Evolutionary conservation across 305 asterid genomes (phyloP).

Genomic region (Rubia tinctorum): DNA sequence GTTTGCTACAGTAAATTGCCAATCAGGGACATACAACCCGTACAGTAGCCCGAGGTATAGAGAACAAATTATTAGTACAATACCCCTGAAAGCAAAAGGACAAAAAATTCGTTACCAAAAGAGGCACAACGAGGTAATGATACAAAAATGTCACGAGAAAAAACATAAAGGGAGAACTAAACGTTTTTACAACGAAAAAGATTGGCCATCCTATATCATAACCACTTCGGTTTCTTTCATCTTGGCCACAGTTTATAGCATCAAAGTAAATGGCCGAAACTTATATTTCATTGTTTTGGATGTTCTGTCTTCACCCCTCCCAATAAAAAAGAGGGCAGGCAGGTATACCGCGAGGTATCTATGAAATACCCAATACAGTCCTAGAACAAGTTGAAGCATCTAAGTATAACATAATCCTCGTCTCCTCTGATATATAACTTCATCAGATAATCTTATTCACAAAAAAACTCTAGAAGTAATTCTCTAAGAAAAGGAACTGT

Average conservation of each 20-base stretch:
- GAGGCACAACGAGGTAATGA: not conserved
- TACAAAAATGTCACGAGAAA: not conserved
- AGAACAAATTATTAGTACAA: conserved; percentile 39
- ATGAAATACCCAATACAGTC: not conserved
- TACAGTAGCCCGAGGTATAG: conserved; percentile 52
- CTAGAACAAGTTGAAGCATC: conserved; percentile 1
- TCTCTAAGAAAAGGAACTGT: not conserved
- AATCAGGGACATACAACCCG: conserved; percentile 74
- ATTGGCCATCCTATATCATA: not conserved
- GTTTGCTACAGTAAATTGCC: conserved; percentile 49
- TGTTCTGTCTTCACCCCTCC: not conserved
- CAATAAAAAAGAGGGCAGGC: not conserved
- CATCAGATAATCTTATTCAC: not conserved
- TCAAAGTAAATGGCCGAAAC: not conserved
- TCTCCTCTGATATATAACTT: not conserved
- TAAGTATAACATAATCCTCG: not conserved
- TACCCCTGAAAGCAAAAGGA: conserved; percentile 40
- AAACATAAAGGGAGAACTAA: not conserved
- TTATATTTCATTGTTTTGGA: not conserved
- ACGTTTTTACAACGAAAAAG: not conserved
- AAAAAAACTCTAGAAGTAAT: not conserved
- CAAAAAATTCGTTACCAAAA: conserved; percentile 1
- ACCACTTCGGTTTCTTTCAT: not conserved
- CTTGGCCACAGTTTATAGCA: not conserved
- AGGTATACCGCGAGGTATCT: not conserved